These are phyloP conservation scores for Bathelium albidoporum DNA, from an alignment of 495 filamentous ascomycete genomes.

Conservation along the genomic window DNA sequence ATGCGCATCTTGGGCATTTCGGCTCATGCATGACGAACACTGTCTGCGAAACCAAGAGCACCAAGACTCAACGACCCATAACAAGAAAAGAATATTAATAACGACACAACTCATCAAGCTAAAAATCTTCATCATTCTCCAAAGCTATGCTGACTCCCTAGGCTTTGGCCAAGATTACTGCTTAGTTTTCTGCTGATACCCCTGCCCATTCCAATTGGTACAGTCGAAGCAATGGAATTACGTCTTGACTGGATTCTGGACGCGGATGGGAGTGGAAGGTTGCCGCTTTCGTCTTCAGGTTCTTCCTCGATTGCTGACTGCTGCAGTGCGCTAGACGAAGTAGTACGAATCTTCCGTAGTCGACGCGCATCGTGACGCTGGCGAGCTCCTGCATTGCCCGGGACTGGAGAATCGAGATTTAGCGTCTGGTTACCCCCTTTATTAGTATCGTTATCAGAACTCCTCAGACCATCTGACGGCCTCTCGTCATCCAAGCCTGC, in stretches of 20 bases:
- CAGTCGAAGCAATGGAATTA: constrained; percentile 9
- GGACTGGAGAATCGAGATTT: neutral
- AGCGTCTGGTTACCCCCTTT: neutral
- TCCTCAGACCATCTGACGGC: neutral
- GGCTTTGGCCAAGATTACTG: constrained; percentile 18
- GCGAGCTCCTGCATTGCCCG: neutral
- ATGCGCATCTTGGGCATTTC: too few species aligned
- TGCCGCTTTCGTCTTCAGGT: constrained; percentile 7
- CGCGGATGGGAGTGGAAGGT: neutral
- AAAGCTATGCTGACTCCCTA: constrained; percentile 8
- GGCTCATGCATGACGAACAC: too few species aligned
- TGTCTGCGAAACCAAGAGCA: too few species aligned
- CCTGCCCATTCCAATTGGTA: constrained; percentile 17
- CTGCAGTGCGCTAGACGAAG: neutral
- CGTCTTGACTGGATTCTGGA: neutral
- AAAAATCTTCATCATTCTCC: neutral
- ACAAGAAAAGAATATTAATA: too few species aligned
- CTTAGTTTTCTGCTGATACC: constrained; percentile 16
- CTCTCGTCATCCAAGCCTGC: constrained; percentile 8
- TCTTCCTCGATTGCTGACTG: constrained; percentile 1
- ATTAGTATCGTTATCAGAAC: neutral
- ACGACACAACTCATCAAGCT: neutral
- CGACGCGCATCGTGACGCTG: neutral
- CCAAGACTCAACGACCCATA: too few species aligned
- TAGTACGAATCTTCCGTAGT: neutral